Evolutionary conservation across 1,284 basidiomycete genomes (phyloP).

Genomic region (Microbotryum lychnidis-dioicae): DNA sequence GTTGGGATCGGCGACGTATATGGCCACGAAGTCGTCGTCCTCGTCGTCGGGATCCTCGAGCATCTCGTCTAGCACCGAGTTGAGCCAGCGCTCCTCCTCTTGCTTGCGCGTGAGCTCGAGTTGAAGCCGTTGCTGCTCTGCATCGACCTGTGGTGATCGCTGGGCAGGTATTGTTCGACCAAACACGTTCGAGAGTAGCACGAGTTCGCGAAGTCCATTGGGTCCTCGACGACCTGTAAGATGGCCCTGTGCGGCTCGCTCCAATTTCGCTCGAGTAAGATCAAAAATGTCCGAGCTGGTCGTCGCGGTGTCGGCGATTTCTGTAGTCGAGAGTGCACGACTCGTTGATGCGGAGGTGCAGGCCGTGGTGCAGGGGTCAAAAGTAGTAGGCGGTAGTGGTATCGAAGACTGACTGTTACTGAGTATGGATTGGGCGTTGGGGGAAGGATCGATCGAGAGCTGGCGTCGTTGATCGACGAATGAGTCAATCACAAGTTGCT

Average conservation of each 20-base stretch:
- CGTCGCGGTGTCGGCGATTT: too few species aligned
- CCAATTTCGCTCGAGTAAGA: constrained; percentile 5
- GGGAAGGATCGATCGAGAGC: too few species aligned
- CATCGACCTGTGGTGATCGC: background rate
- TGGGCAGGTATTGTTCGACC: background rate
- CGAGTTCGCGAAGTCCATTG: constrained; percentile 3
- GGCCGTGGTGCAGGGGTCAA: too few species aligned
- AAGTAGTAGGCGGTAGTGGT: too few species aligned
- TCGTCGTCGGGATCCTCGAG: background rate
- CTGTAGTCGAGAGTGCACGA: too few species aligned
- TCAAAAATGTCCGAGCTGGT: constrained; percentile 1
- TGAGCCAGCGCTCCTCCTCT: constrained; percentile 9
- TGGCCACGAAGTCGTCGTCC: background rate
- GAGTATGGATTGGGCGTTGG: too few species aligned
- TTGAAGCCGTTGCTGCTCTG: background rate
- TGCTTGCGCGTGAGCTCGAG: background rate
- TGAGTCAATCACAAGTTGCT: too few species aligned
- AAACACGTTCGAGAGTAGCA: constrained; percentile 5
- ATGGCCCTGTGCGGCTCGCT: constrained; percentile 7
- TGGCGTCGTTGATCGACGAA: too few species aligned
- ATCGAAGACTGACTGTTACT: too few species aligned
- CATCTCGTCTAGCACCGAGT: constrained; percentile 9
- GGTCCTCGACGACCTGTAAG: constrained; percentile 2
- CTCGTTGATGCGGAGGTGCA: too few species aligned
- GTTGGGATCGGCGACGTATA: background rate